Evolutionary conservation across 768 basidiomycete genomes (phyloP), one percentile per base, ranked within the genome.

Genomic region (Trametes elegans): DNA sequence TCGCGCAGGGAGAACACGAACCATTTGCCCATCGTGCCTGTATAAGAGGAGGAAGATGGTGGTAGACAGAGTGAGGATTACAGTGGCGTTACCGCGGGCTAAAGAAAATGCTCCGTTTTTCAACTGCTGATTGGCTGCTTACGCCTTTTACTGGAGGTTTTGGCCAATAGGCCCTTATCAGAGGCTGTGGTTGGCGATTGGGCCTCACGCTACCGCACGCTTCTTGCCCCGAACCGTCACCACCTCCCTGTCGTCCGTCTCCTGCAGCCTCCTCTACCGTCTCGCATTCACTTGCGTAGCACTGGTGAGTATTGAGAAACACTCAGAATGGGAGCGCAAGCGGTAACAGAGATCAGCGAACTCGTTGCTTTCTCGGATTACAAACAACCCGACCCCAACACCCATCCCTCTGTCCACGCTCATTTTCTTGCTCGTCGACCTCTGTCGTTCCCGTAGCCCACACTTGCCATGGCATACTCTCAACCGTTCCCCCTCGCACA

Each of bases 401-500:
- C 9, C 23, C 48, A 42, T 40, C 29, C 18, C 39, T 19, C 38
- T 5, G 10, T 21, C 50, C 59, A 43, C 52, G 26, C 49, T 49
- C 41, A 43, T 45, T 49, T 21, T 49, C 44, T 38, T 56, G 39
- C 43, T 43, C 58, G 23, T 39, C 40, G 52, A 45, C 47, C 50
- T 51, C 54, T 49, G 24, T 61, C 57, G 54, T 39, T 43, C 53
- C 29, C 50, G 24, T 59, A 55, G 59, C 60, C 62, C 61, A 59
- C 57, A 59, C 49, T 42, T 62, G 57, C 63, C 60, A 79, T 90
- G 87, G 84, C 86, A 31, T 89, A 82, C 68, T 73, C 82, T 50
- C 86, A 91, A 70, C 89, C 90, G 9, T 93, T 92, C 55, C 90
- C 90, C 57, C 82, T 90, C 57, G 87, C 88, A 23, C 69, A 71